Percentiles rank a stretch among this genome's conserved stretches.
Conservation (phyloP, 352 stramenopile species). For the Globisporangium orthogonon region DNA sequence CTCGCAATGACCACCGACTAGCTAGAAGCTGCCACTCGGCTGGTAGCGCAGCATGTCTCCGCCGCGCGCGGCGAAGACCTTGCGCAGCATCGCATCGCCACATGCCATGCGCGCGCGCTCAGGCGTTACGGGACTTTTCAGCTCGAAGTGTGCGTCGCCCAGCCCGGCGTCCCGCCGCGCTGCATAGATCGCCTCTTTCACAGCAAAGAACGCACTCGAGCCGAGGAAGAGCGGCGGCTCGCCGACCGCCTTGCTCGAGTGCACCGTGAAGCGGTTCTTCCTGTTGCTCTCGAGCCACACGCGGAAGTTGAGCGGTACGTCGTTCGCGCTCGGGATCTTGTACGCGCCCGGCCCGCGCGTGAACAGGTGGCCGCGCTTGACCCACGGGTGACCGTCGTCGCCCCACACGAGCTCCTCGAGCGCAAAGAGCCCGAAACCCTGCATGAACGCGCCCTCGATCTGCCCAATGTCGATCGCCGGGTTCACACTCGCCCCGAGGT, state of each 20-base stretch:
- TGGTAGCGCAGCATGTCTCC: constrained; percentile 60
- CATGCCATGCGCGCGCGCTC: constrained; percentile 85
- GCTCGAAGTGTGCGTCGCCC: constrained; percentile 50
- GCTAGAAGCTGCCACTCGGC: constrained; percentile 55
- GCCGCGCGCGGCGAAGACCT: constrained; percentile 56
- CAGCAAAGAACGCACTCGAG: constrained; percentile 92
- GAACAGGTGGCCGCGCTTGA: constrained; percentile 89
- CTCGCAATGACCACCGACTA: neutral
- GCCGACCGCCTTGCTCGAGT: constrained; percentile 94
- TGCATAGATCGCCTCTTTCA: constrained; percentile 92
- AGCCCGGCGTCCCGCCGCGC: constrained; percentile 62
- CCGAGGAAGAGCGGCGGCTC: constrained; percentile 95
- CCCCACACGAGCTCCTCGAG: constrained; percentile 94
- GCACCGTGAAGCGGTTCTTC: constrained; percentile 93
- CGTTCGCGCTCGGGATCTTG: constrained; percentile 97
- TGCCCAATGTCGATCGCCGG: constrained; percentile 96
- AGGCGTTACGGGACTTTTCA: constrained; percentile 73
- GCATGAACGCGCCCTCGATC: constrained; percentile 97
- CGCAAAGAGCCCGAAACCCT: constrained; percentile 93
- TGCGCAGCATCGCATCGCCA: constrained; percentile 54
- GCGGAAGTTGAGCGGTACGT: constrained; percentile 92
- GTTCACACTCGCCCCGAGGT: constrained; percentile 94
- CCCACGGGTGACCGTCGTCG: constrained; percentile 92
- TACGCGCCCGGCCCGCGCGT: constrained; percentile 93
- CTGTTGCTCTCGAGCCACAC: constrained; percentile 91